These are phyloP conservation scores for Pseudogymnoascus sp. DNA, from an alignment of 2,329 filamentous ascomycete species.

Conservation along the genomic window DNA sequence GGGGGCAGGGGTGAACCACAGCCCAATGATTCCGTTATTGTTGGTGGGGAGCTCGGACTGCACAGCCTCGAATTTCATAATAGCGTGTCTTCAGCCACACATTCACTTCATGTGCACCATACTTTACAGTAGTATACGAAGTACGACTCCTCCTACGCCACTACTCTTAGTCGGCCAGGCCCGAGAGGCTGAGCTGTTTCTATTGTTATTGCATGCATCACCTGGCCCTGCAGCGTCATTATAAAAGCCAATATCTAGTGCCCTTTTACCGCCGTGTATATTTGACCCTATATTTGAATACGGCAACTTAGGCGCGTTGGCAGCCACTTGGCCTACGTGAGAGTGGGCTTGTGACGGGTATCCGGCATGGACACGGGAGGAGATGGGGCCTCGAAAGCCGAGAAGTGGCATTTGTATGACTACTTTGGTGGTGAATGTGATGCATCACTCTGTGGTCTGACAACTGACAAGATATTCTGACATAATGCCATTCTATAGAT, in stretches of 20 bases:
- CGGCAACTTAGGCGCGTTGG: not conserved
- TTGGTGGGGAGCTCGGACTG: constrained; percentile 2
- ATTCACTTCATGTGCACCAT: not conserved
- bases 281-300: not conserved
- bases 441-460: not conserved
- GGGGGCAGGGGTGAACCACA: not conserved
- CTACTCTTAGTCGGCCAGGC: not conserved
- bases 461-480: not conserved
- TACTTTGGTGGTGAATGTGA: not conserved
- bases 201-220: constrained; percentile 1
- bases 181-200: constrained; percentile 2
- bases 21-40: constrained; percentile 3
- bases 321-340: constrained; percentile 2
- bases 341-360: constrained; percentile 1
- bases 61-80: constrained; percentile 1
- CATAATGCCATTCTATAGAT: not conserved
- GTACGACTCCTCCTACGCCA: not conserved
- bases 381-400: not conserved
- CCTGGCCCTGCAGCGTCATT: not conserved
- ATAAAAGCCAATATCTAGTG: not conserved
- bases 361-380: not conserved
- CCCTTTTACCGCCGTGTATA: not conserved
- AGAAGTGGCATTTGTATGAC: not conserved
- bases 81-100: constrained; percentile 5
- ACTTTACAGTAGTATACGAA: not conserved